Evolutionary conservation across 2,329 filamentous ascomycete genomes (phyloP).

Genomic region (Stachybotrys chlorohalonatus): DNA sequence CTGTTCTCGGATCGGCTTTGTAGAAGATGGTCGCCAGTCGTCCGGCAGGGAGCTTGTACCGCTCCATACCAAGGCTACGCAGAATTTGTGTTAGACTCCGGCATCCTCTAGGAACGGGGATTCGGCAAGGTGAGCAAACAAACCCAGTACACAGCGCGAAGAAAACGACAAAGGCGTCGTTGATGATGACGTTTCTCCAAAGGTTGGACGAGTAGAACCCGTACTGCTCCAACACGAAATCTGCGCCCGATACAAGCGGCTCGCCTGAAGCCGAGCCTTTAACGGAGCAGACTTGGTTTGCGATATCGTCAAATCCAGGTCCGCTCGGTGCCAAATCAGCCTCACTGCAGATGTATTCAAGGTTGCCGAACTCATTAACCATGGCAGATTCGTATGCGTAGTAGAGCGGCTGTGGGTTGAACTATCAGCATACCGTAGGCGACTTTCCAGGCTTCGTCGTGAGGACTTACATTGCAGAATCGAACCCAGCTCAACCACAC

Average conservation of each 20-base stretch:
- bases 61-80: background rate
- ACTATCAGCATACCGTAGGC: background rate
- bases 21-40: background rate
- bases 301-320: background rate
- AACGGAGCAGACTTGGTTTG: background rate
- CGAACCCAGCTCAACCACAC: background rate
- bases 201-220: background rate
- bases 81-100: background rate
- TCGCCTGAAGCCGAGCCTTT: background rate
- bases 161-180: background rate
- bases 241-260: background rate
- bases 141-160: background rate
- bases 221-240: background rate
- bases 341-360: background rate
- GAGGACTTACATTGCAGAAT: background rate
- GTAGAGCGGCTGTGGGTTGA: background rate
- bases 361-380: background rate
- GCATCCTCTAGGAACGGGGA: background rate
- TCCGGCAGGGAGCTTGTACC: background rate
- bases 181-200: background rate
- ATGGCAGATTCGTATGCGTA: background rate
- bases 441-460: background rate
- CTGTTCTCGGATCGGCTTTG: background rate
- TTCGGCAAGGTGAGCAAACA: background rate
- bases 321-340: background rate